phyloP scores from a whole-genome alignment of 331 rosid species.

The Erythrophleum ivorense region DNA sequence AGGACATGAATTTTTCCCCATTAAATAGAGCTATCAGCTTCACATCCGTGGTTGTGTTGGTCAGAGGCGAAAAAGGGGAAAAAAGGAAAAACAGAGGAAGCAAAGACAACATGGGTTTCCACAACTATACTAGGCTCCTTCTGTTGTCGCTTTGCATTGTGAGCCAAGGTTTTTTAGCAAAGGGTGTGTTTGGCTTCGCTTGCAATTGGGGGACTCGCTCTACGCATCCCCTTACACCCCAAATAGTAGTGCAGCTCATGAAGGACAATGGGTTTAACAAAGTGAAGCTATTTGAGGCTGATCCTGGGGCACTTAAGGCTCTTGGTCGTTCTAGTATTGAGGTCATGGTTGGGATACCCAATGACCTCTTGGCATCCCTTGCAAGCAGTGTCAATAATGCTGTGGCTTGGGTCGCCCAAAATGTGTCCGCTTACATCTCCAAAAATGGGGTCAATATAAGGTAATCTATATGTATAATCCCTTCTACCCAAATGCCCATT shows the following conservation, averaged over 20 bases:
- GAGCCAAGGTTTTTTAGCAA: constrained; percentile 39
- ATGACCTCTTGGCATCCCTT: constrained; percentile 70
- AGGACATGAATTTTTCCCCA: constrained; percentile 34
- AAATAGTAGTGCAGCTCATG: constrained; percentile 68
- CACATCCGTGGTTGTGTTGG: constrained; percentile 36
- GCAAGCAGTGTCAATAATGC: constrained; percentile 71
- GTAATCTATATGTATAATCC: constrained; percentile 42
- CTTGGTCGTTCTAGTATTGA: constrained; percentile 79
- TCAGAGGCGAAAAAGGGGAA: too few relatives aligned
- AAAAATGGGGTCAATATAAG: constrained; percentile 74
- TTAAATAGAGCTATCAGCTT: constrained; percentile 27
- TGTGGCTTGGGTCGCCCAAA: constrained; percentile 78
- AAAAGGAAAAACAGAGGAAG: constrained; percentile 11
- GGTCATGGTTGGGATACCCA: constrained; percentile 93
- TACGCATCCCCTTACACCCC: constrained; percentile 72
- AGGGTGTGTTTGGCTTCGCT: constrained; percentile 63
- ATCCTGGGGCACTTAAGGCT: constrained; percentile 71
- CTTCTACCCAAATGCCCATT: neutral
- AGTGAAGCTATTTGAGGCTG: constrained; percentile 95
- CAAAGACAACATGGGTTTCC: constrained; percentile 48
- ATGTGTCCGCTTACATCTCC: constrained; percentile 76
- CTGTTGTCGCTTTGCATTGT: constrained; percentile 50
- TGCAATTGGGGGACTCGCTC: constrained; percentile 87
- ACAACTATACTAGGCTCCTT: constrained; percentile 32
- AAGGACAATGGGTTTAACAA: constrained; percentile 81